A percentile compares a stretch with the other conserved stretches of the same genome.
These are phyloP conservation scores for Elsinoe australis DNA, from an alignment of 2,329 filamentous ascomycete species.

Conservation along the genomic window DNA sequence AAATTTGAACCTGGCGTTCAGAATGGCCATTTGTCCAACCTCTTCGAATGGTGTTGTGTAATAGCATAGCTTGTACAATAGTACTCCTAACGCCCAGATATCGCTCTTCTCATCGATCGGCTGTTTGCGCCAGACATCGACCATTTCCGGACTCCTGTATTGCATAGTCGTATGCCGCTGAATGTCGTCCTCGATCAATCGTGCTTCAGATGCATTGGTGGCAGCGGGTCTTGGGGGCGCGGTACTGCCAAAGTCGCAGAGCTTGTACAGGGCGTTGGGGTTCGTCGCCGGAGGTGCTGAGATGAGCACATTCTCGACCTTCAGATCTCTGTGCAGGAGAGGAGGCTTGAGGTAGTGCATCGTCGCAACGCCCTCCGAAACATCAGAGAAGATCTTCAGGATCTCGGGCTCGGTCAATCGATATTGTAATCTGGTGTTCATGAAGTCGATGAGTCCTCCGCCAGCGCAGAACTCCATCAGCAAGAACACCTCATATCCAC, in stretches of 20 bases:
- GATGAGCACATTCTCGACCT: constrained; percentile 97
- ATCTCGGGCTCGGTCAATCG: constrained; percentile 96
- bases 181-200: constrained; percentile 90
- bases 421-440: constrained; percentile 97
- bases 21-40: constrained; percentile 90
- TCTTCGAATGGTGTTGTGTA: constrained; percentile 99
- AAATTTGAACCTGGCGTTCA: constrained; percentile 92
- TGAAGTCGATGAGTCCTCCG: constrained; percentile 95
- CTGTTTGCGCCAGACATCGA: constrained; percentile 93
- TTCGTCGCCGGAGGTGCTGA: constrained; percentile 47
- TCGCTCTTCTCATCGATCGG: constrained; percentile 98
- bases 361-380: constrained; percentile 90
- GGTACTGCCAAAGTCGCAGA: constrained; percentile 95
- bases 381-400: constrained; percentile 90
- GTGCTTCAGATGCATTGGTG: constrained; percentile 77
- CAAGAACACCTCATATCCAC: constrained; percentile 94
- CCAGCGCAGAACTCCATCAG: constrained; percentile 97
- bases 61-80: constrained; percentile 97
- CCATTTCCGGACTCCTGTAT: constrained; percentile 96
- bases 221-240: constrained; percentile 78
- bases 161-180: constrained; percentile 96
- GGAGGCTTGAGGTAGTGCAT: constrained; percentile 99
- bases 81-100: constrained; percentile 91
- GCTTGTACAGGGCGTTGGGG: constrained; percentile 72
- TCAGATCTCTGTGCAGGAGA: constrained; percentile 85